Evolutionary conservation across 257 asterid genomes (phyloP).

Genomic region (Anisodus tanguticus): DNA sequence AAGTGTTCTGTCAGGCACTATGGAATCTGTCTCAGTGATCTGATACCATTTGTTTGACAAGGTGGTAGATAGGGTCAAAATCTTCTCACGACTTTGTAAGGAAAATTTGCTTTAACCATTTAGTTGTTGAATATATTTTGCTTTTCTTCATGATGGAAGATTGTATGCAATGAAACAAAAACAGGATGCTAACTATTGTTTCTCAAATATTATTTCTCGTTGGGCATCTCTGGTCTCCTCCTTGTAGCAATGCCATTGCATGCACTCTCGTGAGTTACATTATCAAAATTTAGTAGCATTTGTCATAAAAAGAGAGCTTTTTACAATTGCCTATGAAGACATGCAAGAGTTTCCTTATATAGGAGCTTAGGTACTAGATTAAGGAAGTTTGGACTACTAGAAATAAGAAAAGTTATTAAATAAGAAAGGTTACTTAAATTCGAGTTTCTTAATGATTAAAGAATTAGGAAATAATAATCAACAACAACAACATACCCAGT

Average conservation of each 20-base stretch:
- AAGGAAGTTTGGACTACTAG: neutral
- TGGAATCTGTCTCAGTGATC: neutral
- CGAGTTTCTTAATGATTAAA: neutral
- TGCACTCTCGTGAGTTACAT: neutral
- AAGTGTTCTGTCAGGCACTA: too few relatives aligned
- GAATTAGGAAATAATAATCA: neutral
- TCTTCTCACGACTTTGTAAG: neutral
- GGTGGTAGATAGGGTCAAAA: neutral
- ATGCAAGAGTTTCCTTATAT: neutral
- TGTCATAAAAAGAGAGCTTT: neutral
- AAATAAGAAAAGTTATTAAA: neutral
- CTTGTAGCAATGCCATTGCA: neutral
- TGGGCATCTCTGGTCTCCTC: neutral
- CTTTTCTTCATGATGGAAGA: neutral
- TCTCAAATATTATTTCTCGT: neutral
- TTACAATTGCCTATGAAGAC: neutral
- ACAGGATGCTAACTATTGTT: neutral
- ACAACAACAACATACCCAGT: too few relatives aligned
- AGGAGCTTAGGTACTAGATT: neutral
- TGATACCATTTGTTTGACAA: neutral
- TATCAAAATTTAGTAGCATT: neutral
- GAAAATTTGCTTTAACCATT: neutral
- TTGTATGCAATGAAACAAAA: neutral
- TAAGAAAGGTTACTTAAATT: neutral
- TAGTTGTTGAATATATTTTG: neutral